Evolutionary conservation across 352 stramenopile genomes (phyloP).

Genomic region (Phytophthora nicotianae): DNA sequence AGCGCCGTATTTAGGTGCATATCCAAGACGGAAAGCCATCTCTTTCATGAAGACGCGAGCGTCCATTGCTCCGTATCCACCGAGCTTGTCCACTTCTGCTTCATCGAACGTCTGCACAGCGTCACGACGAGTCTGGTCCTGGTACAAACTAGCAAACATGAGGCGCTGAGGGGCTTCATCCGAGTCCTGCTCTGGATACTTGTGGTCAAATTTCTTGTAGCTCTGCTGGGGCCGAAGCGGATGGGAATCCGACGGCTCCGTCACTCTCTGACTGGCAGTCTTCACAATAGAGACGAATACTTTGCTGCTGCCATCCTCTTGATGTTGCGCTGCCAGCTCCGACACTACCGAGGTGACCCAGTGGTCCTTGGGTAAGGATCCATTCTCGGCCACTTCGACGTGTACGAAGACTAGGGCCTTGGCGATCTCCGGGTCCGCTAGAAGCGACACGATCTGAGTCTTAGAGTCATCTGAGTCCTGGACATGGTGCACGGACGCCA

Average conservation of each 20-base stretch:
- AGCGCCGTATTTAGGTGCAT: slow-evolving; percentile 81
- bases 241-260: slow-evolving; percentile 28
- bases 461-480: slow-evolving; percentile 26
- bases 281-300: slow-evolving; percentile 60
- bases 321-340: slow-evolving; percentile 37
- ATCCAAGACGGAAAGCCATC: slow-evolving; percentile 78
- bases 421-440: slow-evolving; percentile 33
- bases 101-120: slow-evolving; percentile 52
- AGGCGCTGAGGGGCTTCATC: slow-evolving; percentile 35
- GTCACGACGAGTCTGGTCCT: slow-evolving; percentile 74
- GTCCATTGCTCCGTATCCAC: slow-evolving; percentile 76
- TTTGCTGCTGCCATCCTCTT: slow-evolving; percentile 35
- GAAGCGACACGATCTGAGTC: slow-evolving; percentile 35
- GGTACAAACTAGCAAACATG: slow-evolving; percentile 59
- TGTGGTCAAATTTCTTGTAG: slow-evolving; percentile 60
- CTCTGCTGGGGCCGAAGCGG: slow-evolving; percentile 70
- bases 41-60: slow-evolving; percentile 77
- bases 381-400: slow-evolving; percentile 20
- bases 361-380: slow-evolving; percentile 22
- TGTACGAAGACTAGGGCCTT: slow-evolving; percentile 73
- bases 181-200: slow-evolving; percentile 36
- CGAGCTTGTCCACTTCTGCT: slow-evolving; percentile 50
- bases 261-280: slow-evolving; percentile 8
- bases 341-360: slow-evolving; percentile 55
- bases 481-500: slow-evolving; percentile 36